A percentile compares a stretch with the other conserved stretches of the same genome.
Evolutionary conservation across 352 stramenopile genomes (phyloP).

Genomic region (Pythium diclinum): DNA sequence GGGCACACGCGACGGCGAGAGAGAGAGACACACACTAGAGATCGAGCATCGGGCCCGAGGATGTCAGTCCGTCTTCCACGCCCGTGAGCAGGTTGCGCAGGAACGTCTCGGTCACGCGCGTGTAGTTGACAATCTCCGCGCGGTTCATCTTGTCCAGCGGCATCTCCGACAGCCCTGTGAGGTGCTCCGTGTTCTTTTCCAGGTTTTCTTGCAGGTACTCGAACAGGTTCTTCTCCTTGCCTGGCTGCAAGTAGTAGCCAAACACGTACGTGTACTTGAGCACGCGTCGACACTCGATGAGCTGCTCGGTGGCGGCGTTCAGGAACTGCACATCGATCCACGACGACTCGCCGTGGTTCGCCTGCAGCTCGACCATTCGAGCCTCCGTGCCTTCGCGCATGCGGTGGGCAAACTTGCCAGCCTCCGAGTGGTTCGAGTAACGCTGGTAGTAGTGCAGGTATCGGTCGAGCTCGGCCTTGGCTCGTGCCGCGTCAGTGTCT

Average conservation of each 20-base stretch:
- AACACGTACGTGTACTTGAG: conserved; percentile 99
- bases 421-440: conserved; percentile 95
- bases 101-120: conserved; percentile 91
- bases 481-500: conserved; percentile 87
- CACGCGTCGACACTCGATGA: conserved; percentile 97
- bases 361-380: conserved; percentile 95
- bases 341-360: conserved; percentile 84
- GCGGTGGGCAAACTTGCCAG: conserved; percentile 96
- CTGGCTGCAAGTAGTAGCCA: conserved; percentile 90
- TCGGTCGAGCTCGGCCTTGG: conserved; percentile 96
- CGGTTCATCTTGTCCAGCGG: conserved; percentile 91
- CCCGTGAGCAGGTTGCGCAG: conserved; percentile 87
- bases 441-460: conserved; percentile 99
- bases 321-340: conserved; percentile 99
- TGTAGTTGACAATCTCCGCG: conserved; percentile 94
- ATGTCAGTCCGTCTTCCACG: conserved; percentile 88
- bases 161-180: conserved; percentile 90
- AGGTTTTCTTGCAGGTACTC: conserved; percentile 94
- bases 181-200: conserved; percentile 92
- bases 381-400: conserved; percentile 94
- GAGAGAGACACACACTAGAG: conserved; percentile 12
- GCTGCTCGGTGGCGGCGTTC: conserved; percentile 93
- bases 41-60: conserved; percentile 29
- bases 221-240: conserved; percentile 93
- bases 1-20: background rate